Conservation (phyloP, 140 eudicot genomes). For the Flaveria floridana region DNA sequence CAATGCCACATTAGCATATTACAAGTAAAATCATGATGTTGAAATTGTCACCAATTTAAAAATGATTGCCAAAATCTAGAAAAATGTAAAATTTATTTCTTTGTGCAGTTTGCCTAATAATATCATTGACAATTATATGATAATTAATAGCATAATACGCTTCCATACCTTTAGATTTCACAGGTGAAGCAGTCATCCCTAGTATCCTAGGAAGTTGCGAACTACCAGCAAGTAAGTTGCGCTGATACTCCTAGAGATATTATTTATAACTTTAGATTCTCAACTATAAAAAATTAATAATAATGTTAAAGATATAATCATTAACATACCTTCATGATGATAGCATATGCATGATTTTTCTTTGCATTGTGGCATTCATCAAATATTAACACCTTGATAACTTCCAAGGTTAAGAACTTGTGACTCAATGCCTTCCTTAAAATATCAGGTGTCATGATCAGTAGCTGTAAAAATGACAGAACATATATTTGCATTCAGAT, state of each 20-base stretch:
- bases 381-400: slow-evolving; percentile 67
- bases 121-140: background rate
- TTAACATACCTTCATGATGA: slow-evolving; percentile 69
- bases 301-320: background rate
- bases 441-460: slow-evolving; percentile 83
- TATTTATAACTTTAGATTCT: background rate
- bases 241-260: slow-evolving; percentile 70
- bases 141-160: background rate
- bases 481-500: background rate
- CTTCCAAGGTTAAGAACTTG: slow-evolving; percentile 47
- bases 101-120: background rate
- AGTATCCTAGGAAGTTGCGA: slow-evolving; percentile 68
- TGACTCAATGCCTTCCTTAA: slow-evolving; percentile 73
- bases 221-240: slow-evolving; percentile 22
- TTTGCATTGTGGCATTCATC: slow-evolving; percentile 96
- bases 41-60: background rate
- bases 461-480: slow-evolving; percentile 48
- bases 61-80: background rate
- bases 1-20: background rate
- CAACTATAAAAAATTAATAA: background rate
- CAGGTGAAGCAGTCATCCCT: slow-evolving; percentile 96
- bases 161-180: slow-evolving; percentile 71
- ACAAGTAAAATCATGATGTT: background rate
- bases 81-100: background rate
- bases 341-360: slow-evolving; percentile 70